Evolutionary conservation across 768 basidiomycete genomes (phyloP), one percentile per base, ranked within the genome.

Genomic region (Auricularia cornea): DNA sequence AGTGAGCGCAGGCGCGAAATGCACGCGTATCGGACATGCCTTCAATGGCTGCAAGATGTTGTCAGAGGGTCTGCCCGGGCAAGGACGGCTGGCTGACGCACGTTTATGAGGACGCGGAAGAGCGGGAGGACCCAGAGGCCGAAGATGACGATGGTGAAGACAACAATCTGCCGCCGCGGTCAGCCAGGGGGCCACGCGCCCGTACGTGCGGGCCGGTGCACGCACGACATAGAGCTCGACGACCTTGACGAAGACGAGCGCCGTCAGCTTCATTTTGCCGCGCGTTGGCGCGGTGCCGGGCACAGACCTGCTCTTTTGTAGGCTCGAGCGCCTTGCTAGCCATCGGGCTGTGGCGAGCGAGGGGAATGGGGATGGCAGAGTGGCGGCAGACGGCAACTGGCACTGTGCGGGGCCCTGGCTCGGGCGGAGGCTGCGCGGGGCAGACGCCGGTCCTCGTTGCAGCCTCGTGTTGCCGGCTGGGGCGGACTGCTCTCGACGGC

Each of bases 61-160:
- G n/a, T n/a, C n/a, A n/a, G n/a, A n/a, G n/a, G n/a, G n/a, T n/a
- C n/a, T n/a, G n/a, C n/a, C n/a, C n/a, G n/a, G n/a, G n/a, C n/a
- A n/a, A n/a, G n/a, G n/a, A n/a, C n/a, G n/a, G n/a, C n/a, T n/a
- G n/a, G n/a, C 16, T 6, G 12, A 20, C 54, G 54, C 28, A 57
- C 54, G 70, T 84, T 90, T 70, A 93, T 92, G 75, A 90, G 70
- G 70, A 85, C 84, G 56, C 92, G 81, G 29, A 85, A 86, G 63
- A 88, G 84, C 3, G 92, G 92, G 51, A 93, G 88, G 74, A 88
- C 89, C 92, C 92, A 94, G 67, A 92, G 81, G 51, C 89, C 92
- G 69, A 92, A 91, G 64, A 92, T 90, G 66, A 93, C 82, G 64
- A 94, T 90, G 59, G 88, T 83, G 79, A 88, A 92, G 60, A 92